A percentile compares a stretch with the other conserved stretches of the same genome.
Conservation (phyloP, 2,329 filamentous ascomycete genomes). For the Aspergillus uvarum region DNA sequence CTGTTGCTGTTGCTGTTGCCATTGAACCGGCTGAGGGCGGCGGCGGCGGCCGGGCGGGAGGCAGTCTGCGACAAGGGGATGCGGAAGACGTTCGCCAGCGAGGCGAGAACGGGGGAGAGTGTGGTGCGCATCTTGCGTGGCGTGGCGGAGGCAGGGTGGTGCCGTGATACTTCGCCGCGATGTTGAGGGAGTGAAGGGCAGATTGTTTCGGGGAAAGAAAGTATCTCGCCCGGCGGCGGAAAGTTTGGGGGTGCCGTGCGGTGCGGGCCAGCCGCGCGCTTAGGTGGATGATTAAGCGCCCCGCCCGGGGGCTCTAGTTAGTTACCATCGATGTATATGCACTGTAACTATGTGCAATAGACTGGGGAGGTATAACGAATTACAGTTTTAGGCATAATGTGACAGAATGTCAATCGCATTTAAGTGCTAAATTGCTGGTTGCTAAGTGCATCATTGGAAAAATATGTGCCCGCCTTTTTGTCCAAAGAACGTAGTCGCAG, state of each 20-base stretch:
- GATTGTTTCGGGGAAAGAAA: not conserved
- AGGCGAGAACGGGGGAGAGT: slow-evolving; percentile 43
- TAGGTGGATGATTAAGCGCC: not conserved
- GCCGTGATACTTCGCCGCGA: slow-evolving; percentile 2
- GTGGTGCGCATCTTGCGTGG: slow-evolving; percentile 31
- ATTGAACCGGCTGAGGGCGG: slow-evolving; percentile 2
- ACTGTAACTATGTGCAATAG: too few relatives aligned
- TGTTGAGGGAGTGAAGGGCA: slow-evolving; percentile 1
- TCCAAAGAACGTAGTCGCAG: not conserved
- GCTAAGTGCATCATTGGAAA: too few relatives aligned
- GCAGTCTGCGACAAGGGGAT: slow-evolving; percentile 40
- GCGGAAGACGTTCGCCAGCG: slow-evolving; percentile 47
- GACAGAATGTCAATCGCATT: too few relatives aligned
- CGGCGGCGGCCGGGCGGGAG: slow-evolving; percentile 26
- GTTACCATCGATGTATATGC: too few relatives aligned
- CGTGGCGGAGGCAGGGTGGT: slow-evolving; percentile 17
- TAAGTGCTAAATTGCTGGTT: too few relatives aligned
- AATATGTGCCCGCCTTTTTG: too few relatives aligned
- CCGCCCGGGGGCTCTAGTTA: too few relatives aligned
- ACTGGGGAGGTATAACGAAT: too few relatives aligned
- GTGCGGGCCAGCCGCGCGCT: slow-evolving; percentile 17
- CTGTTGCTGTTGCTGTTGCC: not conserved
- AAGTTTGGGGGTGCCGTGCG: slow-evolving; percentile 5
- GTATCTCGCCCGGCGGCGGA: slow-evolving; percentile 9
- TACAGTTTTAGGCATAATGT: not conserved